Base-by-base conservation (phyloP, 177 flowering plant genomes). In the Vitis hybrid region DNA sequence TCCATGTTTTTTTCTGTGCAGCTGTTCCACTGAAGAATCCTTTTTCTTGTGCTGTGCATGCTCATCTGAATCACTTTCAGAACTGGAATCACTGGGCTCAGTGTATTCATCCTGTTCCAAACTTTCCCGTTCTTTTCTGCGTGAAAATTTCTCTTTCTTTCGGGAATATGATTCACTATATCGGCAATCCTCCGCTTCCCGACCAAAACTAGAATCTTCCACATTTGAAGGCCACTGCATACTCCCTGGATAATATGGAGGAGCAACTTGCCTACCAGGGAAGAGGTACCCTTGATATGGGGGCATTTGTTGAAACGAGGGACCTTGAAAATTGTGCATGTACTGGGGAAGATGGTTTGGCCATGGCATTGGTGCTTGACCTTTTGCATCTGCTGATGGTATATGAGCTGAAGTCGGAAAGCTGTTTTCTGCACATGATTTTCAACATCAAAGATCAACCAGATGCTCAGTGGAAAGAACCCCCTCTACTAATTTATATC, bases 361-460 rank as follows among this genome's bases (percentile, higher is more conserved):
- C 98, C 98, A 93, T 69, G 88, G 65, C 80, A 83, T 71, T 48
- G 88, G 84, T 50, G 75, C 56, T 72, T 87, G 97, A 70, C 81
- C 67, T 68, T 85, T 89, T 32, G 73, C 87, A 71, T 83, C 78
- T 51, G 73, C 6, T 62, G 78, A 51, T 32, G 75, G 79, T 61
- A 62, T 46, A 58, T 78, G 87, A 70, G 81, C 81, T 72, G 82
- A 67, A 66, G 70, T 62, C 48, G 80, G 71, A 69, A 74, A 72
- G 62, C 66, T 67, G 72, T 74, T 74, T 68, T 78, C 83, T 85
- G 82, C 75, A 73, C 56, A 72, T 13, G 16, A 66, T 70, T 55
- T 46, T 68, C 7, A 40, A 55, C 62, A 64, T 7, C 18, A 50
- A 18, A 9, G 10, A 62, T 11, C 12, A 62, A 30, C 21, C 9